Evolutionary conservation across 2,329 filamentous ascomycete species (phyloP), one percentile per base, ranked within the genome.

Genomic region (Pseudogymnoascus destructans): DNA sequence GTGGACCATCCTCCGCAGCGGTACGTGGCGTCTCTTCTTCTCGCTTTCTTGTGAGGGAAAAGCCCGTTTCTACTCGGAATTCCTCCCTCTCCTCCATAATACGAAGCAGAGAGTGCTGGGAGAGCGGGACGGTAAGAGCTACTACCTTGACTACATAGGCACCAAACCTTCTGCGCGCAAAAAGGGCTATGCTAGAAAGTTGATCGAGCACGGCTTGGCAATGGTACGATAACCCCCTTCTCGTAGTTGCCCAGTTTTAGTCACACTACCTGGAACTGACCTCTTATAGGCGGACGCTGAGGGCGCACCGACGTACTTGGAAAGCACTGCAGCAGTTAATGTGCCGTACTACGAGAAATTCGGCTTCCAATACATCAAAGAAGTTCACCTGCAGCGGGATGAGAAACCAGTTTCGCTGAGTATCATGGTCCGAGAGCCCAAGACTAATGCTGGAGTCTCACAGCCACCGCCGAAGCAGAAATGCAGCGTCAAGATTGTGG

Each of bases 121-220:
- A 19, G 75, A 79, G 36, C 78, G 82, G 56, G 84, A 89, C 68
- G 70, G 75, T 64, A 76, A 86, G 61, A 83, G 80, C 67, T 93
- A 87, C 78, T 93, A 93, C 70, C 81, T 95, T 58, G 86, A 90
- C 54, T 93, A 92, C 71, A 76, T 95, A 61, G 89, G 88, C 62
- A 90, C 86, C 56, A 86, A 84, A 70, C 82, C 54, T 25, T 77
- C 75, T 61, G 81, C 84, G 3, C 80, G 85, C 61, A 81, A 87
- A 54, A 84, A 84, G 64, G 88, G 89, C 9, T 88, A 88, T 70
- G 86, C 82, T 13, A 77, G 77, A 64, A 84, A 81, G 72, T 76
- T 91, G 62, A 81, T 93, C 63, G 77, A 83, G 69, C 76, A 87
- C 68, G 84, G 89, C 72, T 82, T 84, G 57, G 73, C 71, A 46